Conservation (phyloP, 2,329 filamentous ascomycete species). For the Metarhizium guizhouense region DNA sequence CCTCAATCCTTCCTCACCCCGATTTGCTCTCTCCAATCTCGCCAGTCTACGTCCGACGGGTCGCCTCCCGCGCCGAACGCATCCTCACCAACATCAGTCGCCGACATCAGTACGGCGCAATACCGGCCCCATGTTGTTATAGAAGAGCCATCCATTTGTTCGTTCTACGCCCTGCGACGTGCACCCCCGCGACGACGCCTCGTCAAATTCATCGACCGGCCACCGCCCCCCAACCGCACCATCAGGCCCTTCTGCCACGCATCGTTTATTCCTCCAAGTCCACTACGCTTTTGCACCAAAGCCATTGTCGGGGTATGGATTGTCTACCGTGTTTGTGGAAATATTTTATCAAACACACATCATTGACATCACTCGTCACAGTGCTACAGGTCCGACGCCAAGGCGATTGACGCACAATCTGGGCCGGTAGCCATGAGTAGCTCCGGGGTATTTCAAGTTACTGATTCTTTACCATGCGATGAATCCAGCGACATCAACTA, state of each 20-base stretch:
- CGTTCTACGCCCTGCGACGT: slow-evolving; percentile 8
- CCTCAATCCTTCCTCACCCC: not conserved
- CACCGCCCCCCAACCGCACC: not conserved
- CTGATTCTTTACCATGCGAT: slow-evolving; percentile 18
- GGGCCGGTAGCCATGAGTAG: slow-evolving; percentile 20
- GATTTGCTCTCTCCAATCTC: not conserved
- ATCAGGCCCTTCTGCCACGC: not conserved
- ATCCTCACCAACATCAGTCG: not conserved
- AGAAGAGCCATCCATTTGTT: slow-evolving; percentile 19
- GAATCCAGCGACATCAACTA: slow-evolving; percentile 1
- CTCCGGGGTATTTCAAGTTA: slow-evolving; percentile 17
- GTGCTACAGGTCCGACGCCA: not conserved
- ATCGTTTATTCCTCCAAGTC: not conserved
- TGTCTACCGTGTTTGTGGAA: not conserved
- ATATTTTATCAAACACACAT: not conserved
- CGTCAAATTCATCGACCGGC: not conserved
- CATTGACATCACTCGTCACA: not conserved
- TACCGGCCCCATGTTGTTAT: slow-evolving; percentile 25
- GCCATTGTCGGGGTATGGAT: not conserved
- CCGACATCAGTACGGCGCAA: not conserved
- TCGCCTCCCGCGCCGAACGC: not conserved
- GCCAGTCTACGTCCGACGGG: not conserved
- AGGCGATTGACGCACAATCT: not conserved
- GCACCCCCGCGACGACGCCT: slow-evolving; percentile 1
- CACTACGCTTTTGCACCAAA: not conserved